Base-by-base conservation (phyloP, 179 eudicot species). In the Nepenthes alata region DNA sequence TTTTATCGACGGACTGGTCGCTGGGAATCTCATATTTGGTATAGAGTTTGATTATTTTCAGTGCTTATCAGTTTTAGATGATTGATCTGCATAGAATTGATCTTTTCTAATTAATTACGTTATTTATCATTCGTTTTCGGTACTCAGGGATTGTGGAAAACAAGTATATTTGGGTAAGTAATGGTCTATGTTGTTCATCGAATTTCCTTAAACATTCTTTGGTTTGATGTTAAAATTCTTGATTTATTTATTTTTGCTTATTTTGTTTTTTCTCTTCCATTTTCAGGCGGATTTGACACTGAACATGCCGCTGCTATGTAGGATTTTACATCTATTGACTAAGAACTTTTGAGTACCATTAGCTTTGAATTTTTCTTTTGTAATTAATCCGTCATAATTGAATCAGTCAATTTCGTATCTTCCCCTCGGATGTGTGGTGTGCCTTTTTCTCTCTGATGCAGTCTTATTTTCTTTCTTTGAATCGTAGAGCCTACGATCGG, bases 221-320 rank as follows among this genome's bases (percentile, higher is more conserved):
- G 13, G 0, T 11, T 5, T 25, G 12, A 35, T 12, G 14, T 12
- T 45, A 16, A 5, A 13, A 47, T 47, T 15, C 7, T 11, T 14
- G 8, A 36, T n/a, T 13, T 11, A 3, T 62, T n/a, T 13, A 11
- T 13, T 49, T 35, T 38, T 25, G 14, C 49, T 62, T 3, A 10
- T 53, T 44, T 63, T 45, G 49, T 15, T 36, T 62, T 62, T 35
- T 49, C 12, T 39, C 8, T 2, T 49, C 50, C 12, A 45, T 16
- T 63, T 53, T 25, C 67, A 73, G 87, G 90, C 56, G 83, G 85
- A 50, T 84, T 83, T 72, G 91, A 85, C 70, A 85, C 87, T 63
- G 87, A 83, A 55, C 85, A 75, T 76, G 83, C 82, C 60, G 91
- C 91, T 54, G 91, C 91, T 72, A 76, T 83, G 91, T 85, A 68